These are phyloP conservation scores for Physcia stellaris DNA, from an alignment of 495 filamentous ascomycete species.

Conservation along the genomic window DNA sequence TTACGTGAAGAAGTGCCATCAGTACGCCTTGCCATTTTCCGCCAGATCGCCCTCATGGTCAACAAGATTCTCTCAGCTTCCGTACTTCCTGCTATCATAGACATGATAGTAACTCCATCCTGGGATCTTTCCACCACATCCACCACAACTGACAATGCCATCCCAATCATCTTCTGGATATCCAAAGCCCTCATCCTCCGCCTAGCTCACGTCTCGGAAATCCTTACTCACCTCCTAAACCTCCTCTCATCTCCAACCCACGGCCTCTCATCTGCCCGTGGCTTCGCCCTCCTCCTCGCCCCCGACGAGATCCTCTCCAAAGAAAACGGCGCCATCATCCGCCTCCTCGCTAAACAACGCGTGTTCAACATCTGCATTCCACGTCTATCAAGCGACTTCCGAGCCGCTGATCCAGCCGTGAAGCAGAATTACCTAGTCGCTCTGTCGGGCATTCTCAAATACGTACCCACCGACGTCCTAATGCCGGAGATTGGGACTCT, in stretches of 20 bases:
- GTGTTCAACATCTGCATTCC: slow-evolving; percentile 50
- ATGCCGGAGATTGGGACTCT: slow-evolving; percentile 44
- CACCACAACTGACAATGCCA: slow-evolving; percentile 9
- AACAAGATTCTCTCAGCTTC: slow-evolving; percentile 52
- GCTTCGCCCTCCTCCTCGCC: slow-evolving; percentile 46
- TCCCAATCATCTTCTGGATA: slow-evolving; percentile 36
- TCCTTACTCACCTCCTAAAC: slow-evolving; percentile 36
- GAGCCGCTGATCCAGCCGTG: slow-evolving; percentile 27
- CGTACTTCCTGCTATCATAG: slow-evolving; percentile 23
- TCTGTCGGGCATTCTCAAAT: slow-evolving; percentile 48
- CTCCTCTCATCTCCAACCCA: slow-evolving; percentile 39
- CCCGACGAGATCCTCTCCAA: slow-evolving; percentile 52
- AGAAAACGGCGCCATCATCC: slow-evolving; percentile 49
- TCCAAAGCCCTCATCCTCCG: slow-evolving; percentile 41
- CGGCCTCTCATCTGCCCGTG: slow-evolving; percentile 34
- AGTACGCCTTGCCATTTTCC: slow-evolving; percentile 39
- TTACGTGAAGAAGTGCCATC: slow-evolving; percentile 22
- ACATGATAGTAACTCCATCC: slow-evolving; percentile 18
- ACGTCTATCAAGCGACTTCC: slow-evolving; percentile 40
- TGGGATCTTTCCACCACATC: slow-evolving; percentile 11
- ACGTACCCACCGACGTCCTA: slow-evolving; percentile 45
- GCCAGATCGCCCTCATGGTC: slow-evolving; percentile 45
- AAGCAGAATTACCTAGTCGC: slow-evolving; percentile 55
- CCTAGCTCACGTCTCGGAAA: slow-evolving; percentile 31
- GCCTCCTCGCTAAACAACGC: slow-evolving; percentile 50